Percentiles rank a stretch among this genome's conserved stretches.
phyloP scores from a whole-genome alignment of 805 yeast species.

The Barnettozyma vustinii region DNA sequence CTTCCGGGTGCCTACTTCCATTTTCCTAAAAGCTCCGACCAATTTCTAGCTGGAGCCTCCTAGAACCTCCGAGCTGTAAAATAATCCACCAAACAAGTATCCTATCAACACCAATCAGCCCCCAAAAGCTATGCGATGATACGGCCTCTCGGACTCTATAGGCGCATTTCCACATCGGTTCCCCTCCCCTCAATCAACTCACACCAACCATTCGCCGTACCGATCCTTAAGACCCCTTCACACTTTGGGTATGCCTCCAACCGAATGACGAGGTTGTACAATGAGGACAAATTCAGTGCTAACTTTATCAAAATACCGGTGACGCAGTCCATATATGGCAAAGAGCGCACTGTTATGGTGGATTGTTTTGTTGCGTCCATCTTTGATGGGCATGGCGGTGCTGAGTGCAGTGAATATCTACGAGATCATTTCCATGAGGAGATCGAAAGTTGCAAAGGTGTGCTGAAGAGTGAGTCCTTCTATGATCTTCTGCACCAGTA shows the following conservation, averaged over 20 bases:
- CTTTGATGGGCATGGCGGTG: slow-evolving; percentile 96
- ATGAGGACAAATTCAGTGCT: slow-evolving; percentile 79
- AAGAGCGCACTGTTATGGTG: slow-evolving; percentile 11
- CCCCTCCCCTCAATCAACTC: slow-evolving; percentile 9
- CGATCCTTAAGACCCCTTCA: slow-evolving; percentile 48
- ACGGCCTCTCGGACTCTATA: slow-evolving; percentile 1
- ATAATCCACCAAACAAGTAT: neutral
- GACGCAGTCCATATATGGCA: slow-evolving; percentile 21
- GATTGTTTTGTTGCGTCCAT: slow-evolving; percentile 63
- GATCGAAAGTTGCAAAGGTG: slow-evolving; percentile 39
- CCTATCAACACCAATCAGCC: neutral
- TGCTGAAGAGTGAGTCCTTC: slow-evolving; percentile 29
- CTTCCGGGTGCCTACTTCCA: neutral
- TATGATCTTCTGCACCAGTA: slow-evolving; percentile 48
- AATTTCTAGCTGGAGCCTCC: neutral
- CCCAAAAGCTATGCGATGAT: slow-evolving; percentile 2
- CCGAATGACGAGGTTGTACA: slow-evolving; percentile 68
- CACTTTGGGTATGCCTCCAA: slow-evolving; percentile 70
- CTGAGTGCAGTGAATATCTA: slow-evolving; percentile 61
- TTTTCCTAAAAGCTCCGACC: neutral
- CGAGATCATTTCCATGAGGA: slow-evolving; percentile 44
- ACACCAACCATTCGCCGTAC: slow-evolving; percentile 14
- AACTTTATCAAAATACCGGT: slow-evolving; percentile 49
- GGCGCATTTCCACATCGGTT: slow-evolving; percentile 18
- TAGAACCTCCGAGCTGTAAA: neutral